These are phyloP conservation scores for Sporothrix mexicana DNA, from an alignment of 2,329 filamentous ascomycete genomes.

Conservation along the genomic window DNA sequence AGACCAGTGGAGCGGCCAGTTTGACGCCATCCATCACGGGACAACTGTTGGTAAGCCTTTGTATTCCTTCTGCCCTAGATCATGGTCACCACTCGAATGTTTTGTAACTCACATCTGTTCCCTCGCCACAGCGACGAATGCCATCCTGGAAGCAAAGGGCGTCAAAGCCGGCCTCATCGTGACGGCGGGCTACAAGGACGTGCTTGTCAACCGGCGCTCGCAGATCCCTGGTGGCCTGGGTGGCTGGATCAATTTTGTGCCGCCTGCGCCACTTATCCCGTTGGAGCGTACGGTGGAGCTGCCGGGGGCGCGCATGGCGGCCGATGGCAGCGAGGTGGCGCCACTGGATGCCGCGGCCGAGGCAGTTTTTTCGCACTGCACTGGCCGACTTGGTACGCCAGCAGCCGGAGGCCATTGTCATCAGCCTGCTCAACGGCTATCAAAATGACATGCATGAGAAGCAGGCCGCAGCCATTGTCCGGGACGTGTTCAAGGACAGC, in stretches of 20 bases:
- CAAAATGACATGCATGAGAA: constrained; percentile 52
- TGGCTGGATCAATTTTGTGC: constrained; percentile 55
- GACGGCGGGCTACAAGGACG: constrained; percentile 56
- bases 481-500: constrained; percentile 49
- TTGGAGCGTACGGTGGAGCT: constrained; percentile 54
- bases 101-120: no score
- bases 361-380: constrained; percentile 46
- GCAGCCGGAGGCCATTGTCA: constrained; percentile 50
- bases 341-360: constrained; percentile 46
- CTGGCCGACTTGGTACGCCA: constrained; percentile 50
- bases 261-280: constrained; percentile 55
- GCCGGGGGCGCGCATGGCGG: constrained; percentile 50
- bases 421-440: constrained; percentile 56
- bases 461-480: constrained; percentile 47
- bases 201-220: constrained; percentile 53
- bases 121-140: constrained; percentile 49
- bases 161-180: constrained; percentile 54
- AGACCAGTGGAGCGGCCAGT: constrained; percentile 51
- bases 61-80: no score
- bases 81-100: no score
- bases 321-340: constrained; percentile 49
- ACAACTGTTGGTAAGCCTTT: constrained; percentile 50
- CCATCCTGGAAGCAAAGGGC: constrained; percentile 56
- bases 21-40: constrained; percentile 57
- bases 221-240: constrained; percentile 59